Percentiles rank a stretch among this genome's conserved stretches.
Evolutionary conservation across 176 grass and related monocot species (phyloP).

Genomic region (Secale cereale): DNA sequence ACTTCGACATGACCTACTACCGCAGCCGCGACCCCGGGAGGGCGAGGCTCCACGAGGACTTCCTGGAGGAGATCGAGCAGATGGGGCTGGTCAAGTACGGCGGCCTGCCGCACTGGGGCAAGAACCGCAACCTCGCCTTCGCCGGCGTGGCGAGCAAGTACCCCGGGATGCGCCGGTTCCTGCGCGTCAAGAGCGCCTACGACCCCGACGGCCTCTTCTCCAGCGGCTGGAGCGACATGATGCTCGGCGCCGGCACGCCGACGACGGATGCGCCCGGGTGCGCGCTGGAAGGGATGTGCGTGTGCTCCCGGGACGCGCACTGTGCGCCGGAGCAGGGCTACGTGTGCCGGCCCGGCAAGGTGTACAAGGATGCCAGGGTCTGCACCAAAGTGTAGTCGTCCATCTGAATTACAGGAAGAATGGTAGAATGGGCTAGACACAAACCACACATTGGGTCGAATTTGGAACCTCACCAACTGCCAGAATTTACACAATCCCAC

Average conservation of each 20-base stretch:
- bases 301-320: not conserved
- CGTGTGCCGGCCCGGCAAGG: not conserved
- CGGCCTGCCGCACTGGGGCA: not conserved
- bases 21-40: not conserved
- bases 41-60: not conserved
- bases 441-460: too few species aligned
- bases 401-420: too few species aligned
- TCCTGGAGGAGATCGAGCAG: not conserved
- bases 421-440: too few species aligned
- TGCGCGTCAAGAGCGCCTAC: not conserved
- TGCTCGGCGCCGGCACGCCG: not conserved
- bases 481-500: too few species aligned
- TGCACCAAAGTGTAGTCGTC: not conserved
- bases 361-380: not conserved
- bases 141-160: not conserved
- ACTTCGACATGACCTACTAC: not conserved
- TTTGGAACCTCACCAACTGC: too few species aligned
- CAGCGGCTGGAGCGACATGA: not conserved
- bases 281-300: not conserved
- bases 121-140: not conserved
- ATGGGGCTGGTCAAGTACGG: not conserved
- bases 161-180: not conserved
- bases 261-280: not conserved
- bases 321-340: not conserved
- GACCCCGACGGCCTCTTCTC: not conserved